Conservation (phyloP, 306 rosid genomes). For the Crataegus laevigata region DNA sequence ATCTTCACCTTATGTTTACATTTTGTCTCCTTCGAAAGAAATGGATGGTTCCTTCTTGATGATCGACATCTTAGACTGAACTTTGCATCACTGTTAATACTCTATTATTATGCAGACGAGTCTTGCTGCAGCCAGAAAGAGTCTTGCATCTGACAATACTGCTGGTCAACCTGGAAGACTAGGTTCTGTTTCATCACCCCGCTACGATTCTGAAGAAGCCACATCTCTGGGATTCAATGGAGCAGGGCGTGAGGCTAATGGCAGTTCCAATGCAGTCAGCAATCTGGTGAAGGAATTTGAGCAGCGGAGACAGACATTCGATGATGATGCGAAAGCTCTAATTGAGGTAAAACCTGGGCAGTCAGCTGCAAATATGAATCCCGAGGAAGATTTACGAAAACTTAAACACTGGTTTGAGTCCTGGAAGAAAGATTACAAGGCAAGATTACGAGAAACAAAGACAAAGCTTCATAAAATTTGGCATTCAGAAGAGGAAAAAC, state of each 20-base stretch:
- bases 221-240: slow-evolving; percentile 63
- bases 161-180: slow-evolving; percentile 39
- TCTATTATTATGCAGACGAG: slow-evolving; percentile 58
- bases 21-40: not conserved
- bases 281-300: slow-evolving; percentile 72
- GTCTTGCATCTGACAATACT: slow-evolving; percentile 50
- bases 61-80: not conserved
- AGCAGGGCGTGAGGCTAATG: slow-evolving; percentile 43
- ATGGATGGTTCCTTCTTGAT: not conserved
- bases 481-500: slow-evolving; percentile 45
- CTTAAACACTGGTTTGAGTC: slow-evolving; percentile 56
- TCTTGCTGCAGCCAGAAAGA: slow-evolving; percentile 80
- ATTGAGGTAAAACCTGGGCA: slow-evolving; percentile 44
- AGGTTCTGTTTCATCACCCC: slow-evolving; percentile 31
- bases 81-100: not conserved
- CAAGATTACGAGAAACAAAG: slow-evolving; percentile 55
- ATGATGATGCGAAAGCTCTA: slow-evolving; percentile 58
- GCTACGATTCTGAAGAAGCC: slow-evolving; percentile 68
- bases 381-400: slow-evolving; percentile 55
- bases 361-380: slow-evolving; percentile 16
- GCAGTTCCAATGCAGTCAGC: slow-evolving; percentile 42
- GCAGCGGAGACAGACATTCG: slow-evolving; percentile 55
- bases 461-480: slow-evolving; percentile 42
- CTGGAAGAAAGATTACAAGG: slow-evolving; percentile 92
- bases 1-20: not conserved